These are phyloP conservation scores for Nannizzia gypsea DNA, from an alignment of 2,329 filamentous ascomycete species.

Conservation along the genomic window DNA sequence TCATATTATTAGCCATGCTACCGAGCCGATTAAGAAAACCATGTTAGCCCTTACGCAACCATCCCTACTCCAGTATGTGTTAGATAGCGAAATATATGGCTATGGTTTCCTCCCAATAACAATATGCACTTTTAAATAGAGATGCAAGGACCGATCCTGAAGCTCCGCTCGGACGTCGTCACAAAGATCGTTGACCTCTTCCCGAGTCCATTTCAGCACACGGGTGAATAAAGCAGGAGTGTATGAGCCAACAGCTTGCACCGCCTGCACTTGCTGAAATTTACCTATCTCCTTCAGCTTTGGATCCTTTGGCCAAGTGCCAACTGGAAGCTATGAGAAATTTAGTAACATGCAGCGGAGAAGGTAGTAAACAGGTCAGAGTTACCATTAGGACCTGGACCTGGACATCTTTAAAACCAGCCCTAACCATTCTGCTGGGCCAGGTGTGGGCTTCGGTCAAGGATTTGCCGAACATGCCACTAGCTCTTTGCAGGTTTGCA, in stretches of 20 bases:
- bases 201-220: constrained; percentile 7
- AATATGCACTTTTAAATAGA: constrained; percentile 12
- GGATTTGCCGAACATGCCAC: constrained; percentile 23
- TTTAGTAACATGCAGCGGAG: background rate
- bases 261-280: constrained; percentile 11
- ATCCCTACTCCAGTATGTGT: background rate
- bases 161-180: constrained; percentile 9
- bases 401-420: constrained; percentile 43
- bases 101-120: constrained; percentile 7
- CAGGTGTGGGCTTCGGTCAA: constrained; percentile 27
- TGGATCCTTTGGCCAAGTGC: constrained; percentile 14
- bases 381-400: constrained; percentile 11
- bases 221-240: constrained; percentile 15
- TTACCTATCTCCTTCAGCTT: constrained; percentile 12
- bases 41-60: background rate
- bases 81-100: background rate
- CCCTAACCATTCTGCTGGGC: constrained; percentile 37
- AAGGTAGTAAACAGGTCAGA: background rate
- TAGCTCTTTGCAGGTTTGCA: constrained; percentile 5
- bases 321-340: constrained; percentile 13
- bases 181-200: constrained; percentile 8
- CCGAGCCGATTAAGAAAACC: background rate
- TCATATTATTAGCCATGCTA: background rate
- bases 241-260: constrained; percentile 14
- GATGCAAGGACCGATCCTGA: constrained; percentile 7